Base-by-base conservation (phyloP, 2,329 filamentous ascomycete genomes). In the Sporothrix dimorphospora region DNA sequence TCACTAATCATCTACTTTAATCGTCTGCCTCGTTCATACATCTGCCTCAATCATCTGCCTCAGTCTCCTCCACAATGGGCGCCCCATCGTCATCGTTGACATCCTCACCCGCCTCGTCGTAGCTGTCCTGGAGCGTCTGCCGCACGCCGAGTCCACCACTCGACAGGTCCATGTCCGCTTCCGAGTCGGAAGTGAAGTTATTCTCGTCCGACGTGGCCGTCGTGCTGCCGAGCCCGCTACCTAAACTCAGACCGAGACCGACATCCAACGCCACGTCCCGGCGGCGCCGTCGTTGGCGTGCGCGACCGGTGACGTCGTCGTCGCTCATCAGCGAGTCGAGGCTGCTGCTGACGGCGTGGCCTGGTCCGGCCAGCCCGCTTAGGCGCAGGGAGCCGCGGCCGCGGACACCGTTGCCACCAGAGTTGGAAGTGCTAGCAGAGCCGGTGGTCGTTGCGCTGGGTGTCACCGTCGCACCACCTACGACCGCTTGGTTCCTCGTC, bases 181-280 rank as follows among this genome's bases (percentile, higher is more conserved):
- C 66, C n/a, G 67, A 72, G 5, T 65, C 53, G 30, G 67, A 68
- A 1, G 70, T 47, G 34, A 66, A 8, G 12, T 66, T 71, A n/a
- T 66, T 71, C 4, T 74, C 73, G 67, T 74, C 73, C 2, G 73
- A 74, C 14, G 73, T 74, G n/a, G 72, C 72, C 6, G 72, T 74
- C 9, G 72, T 74, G 68, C 70, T 73, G 40, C 67, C 57, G 1
- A 69, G 57, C 1, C 71, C 69, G 42, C 47, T 24, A 4, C 67
- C 47, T 6, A 16, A 8, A 8, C 51, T 53, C 21, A 59, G 19
- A 30, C 69, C 42, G 6, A 70, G 49, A n/a, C 71, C 42, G 24
- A 59, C 14, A 11, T 51, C 40, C 38, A 34, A 42, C 19, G 34
- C 24, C 19, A 24, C 42, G 4, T 27, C 61, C 19, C 68, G 57